A percentile compares a stretch with the other conserved stretches of the same genome.
Evolutionary conservation across 2,329 filamentous ascomycete species (phyloP).

Genomic region (Trichothecium sympodiale): DNA sequence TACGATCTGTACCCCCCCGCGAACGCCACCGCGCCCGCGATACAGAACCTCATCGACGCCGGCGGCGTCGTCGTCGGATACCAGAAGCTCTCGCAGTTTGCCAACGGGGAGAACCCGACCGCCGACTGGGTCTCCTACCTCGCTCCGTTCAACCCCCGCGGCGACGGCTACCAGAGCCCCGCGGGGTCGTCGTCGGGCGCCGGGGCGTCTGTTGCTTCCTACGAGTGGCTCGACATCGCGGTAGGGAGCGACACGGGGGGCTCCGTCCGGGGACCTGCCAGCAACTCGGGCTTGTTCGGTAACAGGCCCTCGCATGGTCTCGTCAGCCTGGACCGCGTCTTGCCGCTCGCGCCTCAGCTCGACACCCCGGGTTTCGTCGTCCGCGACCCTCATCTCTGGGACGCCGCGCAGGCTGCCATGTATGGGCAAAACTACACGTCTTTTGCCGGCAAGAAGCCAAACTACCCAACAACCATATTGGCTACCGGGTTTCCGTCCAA

Average conservation of each 20-base stretch:
- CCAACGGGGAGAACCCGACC: slow-evolving; percentile 30
- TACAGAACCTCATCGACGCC: slow-evolving; percentile 47
- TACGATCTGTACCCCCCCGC: slow-evolving; percentile 40
- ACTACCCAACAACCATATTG: slow-evolving; percentile 17
- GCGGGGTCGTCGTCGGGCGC: slow-evolving; percentile 33
- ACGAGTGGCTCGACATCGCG: slow-evolving; percentile 32
- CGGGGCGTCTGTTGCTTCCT: slow-evolving; percentile 25
- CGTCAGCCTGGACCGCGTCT: slow-evolving; percentile 26
- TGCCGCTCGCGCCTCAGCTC: slow-evolving; percentile 27
- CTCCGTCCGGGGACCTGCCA: slow-evolving; percentile 33
- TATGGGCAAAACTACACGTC: slow-evolving; percentile 24
- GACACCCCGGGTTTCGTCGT: slow-evolving; percentile 33
- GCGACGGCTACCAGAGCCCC: slow-evolving; percentile 35
- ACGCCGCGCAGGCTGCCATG: slow-evolving; percentile 17
- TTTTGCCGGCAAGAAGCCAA: slow-evolving; percentile 9
- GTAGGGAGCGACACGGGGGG: slow-evolving; percentile 31
- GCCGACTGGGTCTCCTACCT: slow-evolving; percentile 34
- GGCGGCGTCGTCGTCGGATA: slow-evolving; percentile 42
- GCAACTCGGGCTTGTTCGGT: slow-evolving; percentile 30
- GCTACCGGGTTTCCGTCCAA: background rate
- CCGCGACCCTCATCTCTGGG: slow-evolving; percentile 23
- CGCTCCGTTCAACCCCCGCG: slow-evolving; percentile 31
- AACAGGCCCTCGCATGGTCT: slow-evolving; percentile 30
- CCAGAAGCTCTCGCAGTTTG: slow-evolving; percentile 36
- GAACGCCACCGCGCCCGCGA: slow-evolving; percentile 34